Base-by-base conservation (phyloP, 2,329 filamentous ascomycete species). In the Trichoderma sp. region DNA sequence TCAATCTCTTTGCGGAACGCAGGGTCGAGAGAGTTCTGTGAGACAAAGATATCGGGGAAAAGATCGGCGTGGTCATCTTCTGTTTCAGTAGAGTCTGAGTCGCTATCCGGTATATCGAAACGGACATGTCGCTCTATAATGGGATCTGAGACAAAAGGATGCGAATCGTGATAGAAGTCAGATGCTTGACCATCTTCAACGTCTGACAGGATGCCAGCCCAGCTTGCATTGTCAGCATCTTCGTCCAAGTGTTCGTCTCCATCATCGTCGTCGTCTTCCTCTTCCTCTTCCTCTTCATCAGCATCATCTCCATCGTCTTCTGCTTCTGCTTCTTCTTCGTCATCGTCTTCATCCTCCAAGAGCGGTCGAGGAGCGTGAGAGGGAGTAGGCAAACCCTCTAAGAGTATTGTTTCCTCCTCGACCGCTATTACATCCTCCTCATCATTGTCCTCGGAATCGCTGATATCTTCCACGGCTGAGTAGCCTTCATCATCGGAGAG, bases 1-100 rank as follows among this genome's bases (percentile, higher is more conserved):
- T 94, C 91, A 72, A 94, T 90, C 80, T 92, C 89, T 52, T 87
- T 86, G 71, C 91, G 90, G 75, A 95, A 89, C 63, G 85, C 85
- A 6, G 91, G 90, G 73, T 93, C 91, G 5, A 95, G 83, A 18
- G 87, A 85, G 75, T 88, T 90, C 78, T 94, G 91, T 60, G 91
- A 88, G 68, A 94, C 84, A 77, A 95, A 95, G 69, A 95, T 89
- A 76, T 94, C 89, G 1, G 91, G 90, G 71, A 93, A 93, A 71
- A 93, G 87, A 71, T 88, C 87, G 70, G 87, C 85, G 56, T 85
- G 80, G 71, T 89, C 86, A 69, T 89, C 85, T 49, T 90, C 87
- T 4, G 84, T 87, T 61, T 89, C 89, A 65, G 88, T 89, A 3
- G 86, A 87, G 70, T 89, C 86, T 66, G 86, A 91, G 73, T 92